A percentile compares a stretch with the other conserved stretches of the same genome.
phyloP scores from a whole-genome alignment of 2,329 filamentous ascomycete species.

The Colletotrichum scovillei region DNA sequence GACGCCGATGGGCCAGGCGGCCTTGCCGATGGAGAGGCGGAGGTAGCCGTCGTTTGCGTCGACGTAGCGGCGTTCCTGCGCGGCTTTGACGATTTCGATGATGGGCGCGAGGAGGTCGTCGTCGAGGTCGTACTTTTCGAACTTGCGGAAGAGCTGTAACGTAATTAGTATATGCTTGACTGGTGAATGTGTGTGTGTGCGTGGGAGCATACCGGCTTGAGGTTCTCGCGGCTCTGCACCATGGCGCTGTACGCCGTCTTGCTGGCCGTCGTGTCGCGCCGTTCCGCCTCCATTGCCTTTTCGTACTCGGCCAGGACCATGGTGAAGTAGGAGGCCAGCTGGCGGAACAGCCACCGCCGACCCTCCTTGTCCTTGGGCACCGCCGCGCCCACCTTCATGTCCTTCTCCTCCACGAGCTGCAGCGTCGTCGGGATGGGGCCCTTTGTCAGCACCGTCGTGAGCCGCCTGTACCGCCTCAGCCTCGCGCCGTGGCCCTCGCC shows the following conservation, averaged over 20 bases:
- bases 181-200: background rate
- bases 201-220: constrained; percentile 72
- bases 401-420: constrained; percentile 81
- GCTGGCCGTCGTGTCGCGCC: constrained; percentile 76
- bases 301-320: constrained; percentile 95
- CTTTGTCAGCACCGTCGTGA: constrained; percentile 71
- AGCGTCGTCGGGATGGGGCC: constrained; percentile 91
- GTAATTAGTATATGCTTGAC: constrained; percentile 11
- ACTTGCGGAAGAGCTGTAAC: constrained; percentile 80
- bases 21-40: constrained; percentile 92
- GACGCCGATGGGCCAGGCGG: constrained; percentile 98
- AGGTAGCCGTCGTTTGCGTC: constrained; percentile 97
- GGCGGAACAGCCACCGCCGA: constrained; percentile 80
- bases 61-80: constrained; percentile 91
- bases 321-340: constrained; percentile 94
- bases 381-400: constrained; percentile 83
- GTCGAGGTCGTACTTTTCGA: constrained; percentile 85
- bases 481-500: constrained; percentile 80
- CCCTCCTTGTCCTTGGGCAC: constrained; percentile 73
- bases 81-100: constrained; percentile 90
- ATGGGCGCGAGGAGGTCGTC: constrained; percentile 84
- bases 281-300: constrained; percentile 75
- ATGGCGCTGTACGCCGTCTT: constrained; percentile 87
- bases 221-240: constrained; percentile 87
- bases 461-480: constrained; percentile 76